These are phyloP conservation scores for Pythium graminicola DNA, from an alignment of 352 stramenopile genomes.

Conservation along the genomic window DNA sequence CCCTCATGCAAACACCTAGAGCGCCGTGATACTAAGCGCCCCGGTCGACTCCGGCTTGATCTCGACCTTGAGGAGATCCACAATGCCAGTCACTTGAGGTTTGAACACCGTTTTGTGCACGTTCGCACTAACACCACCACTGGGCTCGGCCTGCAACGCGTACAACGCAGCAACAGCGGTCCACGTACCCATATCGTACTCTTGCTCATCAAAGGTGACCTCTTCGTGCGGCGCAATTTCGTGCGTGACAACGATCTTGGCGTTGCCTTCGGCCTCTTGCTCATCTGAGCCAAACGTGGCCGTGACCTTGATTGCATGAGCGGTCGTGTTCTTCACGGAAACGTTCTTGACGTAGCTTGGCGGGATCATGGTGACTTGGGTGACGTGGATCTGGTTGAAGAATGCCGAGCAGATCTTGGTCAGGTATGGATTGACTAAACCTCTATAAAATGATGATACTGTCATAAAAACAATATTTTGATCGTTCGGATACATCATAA, in stretches of 20 bases:
- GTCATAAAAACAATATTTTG: too few relatives aligned
- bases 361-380: conserved; percentile 31
- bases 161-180: conserved; percentile 53
- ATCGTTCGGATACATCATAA: not conserved
- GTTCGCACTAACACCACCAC: conserved; percentile 10
- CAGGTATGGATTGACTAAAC: too few relatives aligned
- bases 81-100: conserved; percentile 45
- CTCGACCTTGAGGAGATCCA: conserved; percentile 57
- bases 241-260: conserved; percentile 52
- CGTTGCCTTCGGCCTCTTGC: conserved; percentile 55
- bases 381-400: conserved; percentile 9
- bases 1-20: conserved; percentile 8
- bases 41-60: conserved; percentile 32
- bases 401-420: too few relatives aligned
- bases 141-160: conserved; percentile 49
- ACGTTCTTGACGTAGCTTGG: conserved; percentile 72
- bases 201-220: conserved; percentile 42
- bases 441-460: too few relatives aligned
- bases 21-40: conserved; percentile 38
- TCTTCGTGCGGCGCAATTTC: conserved; percentile 38
- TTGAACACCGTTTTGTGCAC: conserved; percentile 40
- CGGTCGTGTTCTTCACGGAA: conserved; percentile 59
- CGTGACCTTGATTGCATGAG: conserved; percentile 48
- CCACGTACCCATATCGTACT: conserved; percentile 79
- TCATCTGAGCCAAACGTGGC: conserved; percentile 64